Percentiles rank a stretch among this genome's conserved stretches.
Conservation (phyloP, 2,329 filamentous ascomycete species). For the Incumbomyces lentus region DNA sequence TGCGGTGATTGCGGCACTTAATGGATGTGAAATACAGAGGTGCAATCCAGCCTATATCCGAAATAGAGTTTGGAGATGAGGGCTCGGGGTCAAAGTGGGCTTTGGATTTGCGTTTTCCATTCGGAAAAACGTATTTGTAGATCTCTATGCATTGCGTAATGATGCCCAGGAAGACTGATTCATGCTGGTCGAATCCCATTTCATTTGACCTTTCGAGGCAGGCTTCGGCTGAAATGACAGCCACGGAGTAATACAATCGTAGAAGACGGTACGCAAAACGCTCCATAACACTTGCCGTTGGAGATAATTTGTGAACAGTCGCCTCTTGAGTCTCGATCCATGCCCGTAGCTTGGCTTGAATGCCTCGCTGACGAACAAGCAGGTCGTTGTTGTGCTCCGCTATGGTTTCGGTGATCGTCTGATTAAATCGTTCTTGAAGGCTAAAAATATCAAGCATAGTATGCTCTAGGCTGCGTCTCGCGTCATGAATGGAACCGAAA, state of each 20-base stretch:
- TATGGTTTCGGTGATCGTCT: conserved; percentile 13
- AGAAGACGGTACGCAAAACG: conserved; percentile 26
- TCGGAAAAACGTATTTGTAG: too few species aligned
- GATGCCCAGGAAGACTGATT: too few species aligned
- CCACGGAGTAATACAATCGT: conserved; percentile 26
- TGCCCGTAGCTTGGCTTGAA: conserved; percentile 11
- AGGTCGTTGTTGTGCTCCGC: conserved; percentile 8
- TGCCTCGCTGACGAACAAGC: not conserved
- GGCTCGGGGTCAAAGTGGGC: not conserved
- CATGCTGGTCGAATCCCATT: too few species aligned
- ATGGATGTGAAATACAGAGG: conserved; percentile 26
- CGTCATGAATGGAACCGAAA: conserved; percentile 15
- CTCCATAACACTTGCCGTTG: conserved; percentile 1
- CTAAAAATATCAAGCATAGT: conserved; percentile 12
- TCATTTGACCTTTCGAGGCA: too few species aligned
- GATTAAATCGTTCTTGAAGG: not conserved
- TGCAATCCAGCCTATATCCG: conserved; percentile 25
- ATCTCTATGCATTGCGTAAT: too few species aligned
- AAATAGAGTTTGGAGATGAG: conserved; percentile 11
- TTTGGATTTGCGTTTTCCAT: not conserved
- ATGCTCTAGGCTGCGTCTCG: conserved; percentile 19
- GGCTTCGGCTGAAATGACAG: too few species aligned
- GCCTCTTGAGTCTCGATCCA: conserved; percentile 21
- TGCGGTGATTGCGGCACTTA: conserved; percentile 25
- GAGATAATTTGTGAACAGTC: conserved; percentile 5